Conservation (phyloP, 345 rosid genomes). For the Eucalyptus sp. region DNA sequence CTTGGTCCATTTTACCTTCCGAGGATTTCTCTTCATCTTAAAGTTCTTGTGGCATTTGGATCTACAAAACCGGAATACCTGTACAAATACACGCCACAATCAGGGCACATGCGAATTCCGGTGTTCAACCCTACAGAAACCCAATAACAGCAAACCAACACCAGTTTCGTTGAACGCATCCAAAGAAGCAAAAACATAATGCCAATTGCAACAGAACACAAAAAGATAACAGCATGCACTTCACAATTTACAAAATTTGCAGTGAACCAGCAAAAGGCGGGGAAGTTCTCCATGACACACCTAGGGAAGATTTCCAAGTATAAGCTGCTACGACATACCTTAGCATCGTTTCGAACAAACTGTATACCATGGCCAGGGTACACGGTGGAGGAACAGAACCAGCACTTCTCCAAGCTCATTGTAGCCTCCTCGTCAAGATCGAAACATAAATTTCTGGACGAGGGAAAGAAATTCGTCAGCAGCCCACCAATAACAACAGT, state of each 20-base stretch:
- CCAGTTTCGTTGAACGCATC: neutral
- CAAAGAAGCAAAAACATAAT: neutral
- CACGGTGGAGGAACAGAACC: constrained; percentile 90
- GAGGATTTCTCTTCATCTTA: constrained; percentile 98
- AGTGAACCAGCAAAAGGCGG: neutral
- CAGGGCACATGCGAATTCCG: neutral
- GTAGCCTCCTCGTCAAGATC: neutral
- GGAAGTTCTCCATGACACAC: neutral
- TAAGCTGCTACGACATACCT: constrained; percentile 14
- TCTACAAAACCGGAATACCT: constrained; percentile 87
- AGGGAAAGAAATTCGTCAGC: neutral
- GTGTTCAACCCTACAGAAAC: neutral
- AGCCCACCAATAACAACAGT: neutral
- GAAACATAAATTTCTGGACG: neutral
- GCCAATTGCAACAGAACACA: neutral
- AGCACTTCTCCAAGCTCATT: constrained; percentile 89
- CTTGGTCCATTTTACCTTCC: constrained; percentile 96
- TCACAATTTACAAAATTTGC: neutral
- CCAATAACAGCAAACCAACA: neutral
- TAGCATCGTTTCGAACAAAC: constrained; percentile 81
- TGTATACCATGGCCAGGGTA: constrained; percentile 91
- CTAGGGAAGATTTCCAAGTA: neutral
- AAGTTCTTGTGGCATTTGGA: constrained; percentile 90
- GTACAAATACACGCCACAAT: neutral
- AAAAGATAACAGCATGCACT: neutral